phyloP scores from a whole-genome alignment of 371 early-diverging fungal genomes.

The Rhizopus stolonifer region DNA sequence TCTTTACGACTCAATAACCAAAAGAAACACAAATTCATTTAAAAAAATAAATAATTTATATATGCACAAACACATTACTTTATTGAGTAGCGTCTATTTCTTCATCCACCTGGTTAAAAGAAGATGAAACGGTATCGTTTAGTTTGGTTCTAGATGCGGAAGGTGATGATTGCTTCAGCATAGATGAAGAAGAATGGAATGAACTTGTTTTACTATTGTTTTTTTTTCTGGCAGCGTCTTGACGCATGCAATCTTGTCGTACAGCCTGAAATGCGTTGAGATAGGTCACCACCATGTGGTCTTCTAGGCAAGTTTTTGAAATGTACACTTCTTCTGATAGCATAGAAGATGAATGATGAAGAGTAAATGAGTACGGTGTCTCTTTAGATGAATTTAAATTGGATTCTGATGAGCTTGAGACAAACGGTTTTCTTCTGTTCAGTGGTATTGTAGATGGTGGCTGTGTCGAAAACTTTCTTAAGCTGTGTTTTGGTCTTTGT shows the following conservation, averaged over 20 bases:
- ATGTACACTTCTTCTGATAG: conserved; percentile 45
- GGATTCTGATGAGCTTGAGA: conserved; percentile 4
- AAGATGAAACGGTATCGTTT: background rate
- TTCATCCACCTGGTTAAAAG: conserved; percentile 2
- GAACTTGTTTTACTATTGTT: conserved; percentile 5
- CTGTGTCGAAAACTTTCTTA: conserved; percentile 9
- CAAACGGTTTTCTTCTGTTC: conserved; percentile 6
- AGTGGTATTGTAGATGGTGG: conserved; percentile 9
- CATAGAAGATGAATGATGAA: conserved; percentile 38
- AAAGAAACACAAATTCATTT: no score
- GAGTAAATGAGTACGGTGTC: conserved; percentile 25
- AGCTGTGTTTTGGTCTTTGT: background rate
- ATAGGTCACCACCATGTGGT: conserved; percentile 53
- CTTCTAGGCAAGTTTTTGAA: conserved; percentile 49
- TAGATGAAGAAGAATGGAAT: conserved; percentile 18
- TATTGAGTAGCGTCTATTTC: conserved; percentile 35
- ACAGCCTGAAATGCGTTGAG: conserved; percentile 45
- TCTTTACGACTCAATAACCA: no score
- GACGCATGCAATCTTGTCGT: conserved; percentile 43
- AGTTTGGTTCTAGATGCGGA: conserved; percentile 14
- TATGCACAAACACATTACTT: conserved; percentile 1
- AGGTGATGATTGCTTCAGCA: background rate
- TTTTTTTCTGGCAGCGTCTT: conserved; percentile 5
- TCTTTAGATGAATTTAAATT: conserved; percentile 3
- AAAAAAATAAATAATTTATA: background rate